These are phyloP conservation scores for Xylaria cubensis DNA, from an alignment of 495 filamentous ascomycete species.

Conservation along the genomic window DNA sequence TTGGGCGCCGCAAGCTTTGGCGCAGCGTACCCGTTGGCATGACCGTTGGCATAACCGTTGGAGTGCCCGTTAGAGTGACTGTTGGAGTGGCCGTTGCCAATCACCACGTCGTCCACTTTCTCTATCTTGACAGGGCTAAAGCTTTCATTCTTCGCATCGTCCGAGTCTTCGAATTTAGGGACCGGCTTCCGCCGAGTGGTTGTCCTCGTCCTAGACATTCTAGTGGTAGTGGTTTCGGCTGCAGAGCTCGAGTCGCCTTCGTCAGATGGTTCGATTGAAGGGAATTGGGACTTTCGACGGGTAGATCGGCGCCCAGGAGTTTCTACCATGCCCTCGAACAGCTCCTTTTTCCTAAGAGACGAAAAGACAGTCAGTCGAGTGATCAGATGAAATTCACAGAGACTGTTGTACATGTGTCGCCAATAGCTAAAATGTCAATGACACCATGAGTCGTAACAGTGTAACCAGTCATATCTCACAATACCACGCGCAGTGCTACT, in stretches of 20 bases:
- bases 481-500: neutral
- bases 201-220: constrained; percentile 29
- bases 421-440: neutral
- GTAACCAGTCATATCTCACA: neutral
- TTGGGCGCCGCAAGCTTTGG: constrained; percentile 46
- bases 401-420: neutral
- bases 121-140: constrained; percentile 41
- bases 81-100: constrained; percentile 29
- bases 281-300: constrained; percentile 52
- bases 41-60: constrained; percentile 32
- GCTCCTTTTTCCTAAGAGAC: constrained; percentile 54
- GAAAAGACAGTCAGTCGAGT: neutral
- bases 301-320: constrained; percentile 48
- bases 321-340: constrained; percentile 59
- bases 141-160: constrained; percentile 42
- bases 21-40: constrained; percentile 42
- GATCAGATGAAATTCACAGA: neutral
- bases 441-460: neutral
- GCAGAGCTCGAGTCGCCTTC: constrained; percentile 54
- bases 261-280: constrained; percentile 44
- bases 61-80: neutral
- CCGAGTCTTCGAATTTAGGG: constrained; percentile 53
- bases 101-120: constrained; percentile 31
- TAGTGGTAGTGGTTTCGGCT: constrained; percentile 42
- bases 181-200: constrained; percentile 44